These are phyloP conservation scores for Phytophthora citricola DNA, from an alignment of 352 stramenopile genomes.

Conservation along the genomic window DNA sequence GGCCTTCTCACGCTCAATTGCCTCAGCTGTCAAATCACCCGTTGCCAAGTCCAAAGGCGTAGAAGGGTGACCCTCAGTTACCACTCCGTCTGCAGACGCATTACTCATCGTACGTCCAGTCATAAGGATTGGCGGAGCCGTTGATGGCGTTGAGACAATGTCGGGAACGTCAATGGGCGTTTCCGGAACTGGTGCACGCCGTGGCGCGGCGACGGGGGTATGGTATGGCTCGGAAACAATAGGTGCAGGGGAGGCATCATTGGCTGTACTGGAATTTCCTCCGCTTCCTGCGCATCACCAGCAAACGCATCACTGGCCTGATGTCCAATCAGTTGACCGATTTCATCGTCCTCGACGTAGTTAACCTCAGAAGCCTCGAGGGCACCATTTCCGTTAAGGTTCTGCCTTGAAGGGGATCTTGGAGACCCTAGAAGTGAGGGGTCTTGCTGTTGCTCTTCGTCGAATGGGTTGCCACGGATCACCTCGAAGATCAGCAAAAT, in stretches of 20 bases:
- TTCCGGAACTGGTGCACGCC: slow-evolving; percentile 53
- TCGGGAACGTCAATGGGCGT: slow-evolving; percentile 70
- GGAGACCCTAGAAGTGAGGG: slow-evolving; percentile 49
- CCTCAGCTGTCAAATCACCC: slow-evolving; percentile 73
- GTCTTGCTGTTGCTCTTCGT: slow-evolving; percentile 53
- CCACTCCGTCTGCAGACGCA: slow-evolving; percentile 2
- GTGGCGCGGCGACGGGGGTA: slow-evolving; percentile 21
- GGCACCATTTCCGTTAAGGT: slow-evolving; percentile 40
- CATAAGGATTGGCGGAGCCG: slow-evolving; percentile 33
- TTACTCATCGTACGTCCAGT: slow-evolving; percentile 23
- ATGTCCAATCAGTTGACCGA: slow-evolving; percentile 73
- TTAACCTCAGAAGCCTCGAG: slow-evolving; percentile 62
- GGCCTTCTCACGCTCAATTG: slow-evolving; percentile 83
- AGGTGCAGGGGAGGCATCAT: slow-evolving; percentile 15
- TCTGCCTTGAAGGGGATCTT: slow-evolving; percentile 54
- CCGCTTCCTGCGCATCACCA: slow-evolving; percentile 42
- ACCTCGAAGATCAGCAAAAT: slow-evolving; percentile 92
- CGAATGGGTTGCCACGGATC: slow-evolving; percentile 77
- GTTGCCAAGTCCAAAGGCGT: slow-evolving; percentile 57
- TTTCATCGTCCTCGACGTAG: slow-evolving; percentile 84
- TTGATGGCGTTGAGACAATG: slow-evolving; percentile 63
- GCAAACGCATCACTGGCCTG: slow-evolving; percentile 67
- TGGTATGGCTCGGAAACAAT: slow-evolving; percentile 23
- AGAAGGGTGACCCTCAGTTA: slow-evolving; percentile 14
- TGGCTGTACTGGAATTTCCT: slow-evolving; percentile 23